phyloP scores from a whole-genome alignment of 768 basidiomycete genomes.

The Gloeophyllum trabeum region DNA sequence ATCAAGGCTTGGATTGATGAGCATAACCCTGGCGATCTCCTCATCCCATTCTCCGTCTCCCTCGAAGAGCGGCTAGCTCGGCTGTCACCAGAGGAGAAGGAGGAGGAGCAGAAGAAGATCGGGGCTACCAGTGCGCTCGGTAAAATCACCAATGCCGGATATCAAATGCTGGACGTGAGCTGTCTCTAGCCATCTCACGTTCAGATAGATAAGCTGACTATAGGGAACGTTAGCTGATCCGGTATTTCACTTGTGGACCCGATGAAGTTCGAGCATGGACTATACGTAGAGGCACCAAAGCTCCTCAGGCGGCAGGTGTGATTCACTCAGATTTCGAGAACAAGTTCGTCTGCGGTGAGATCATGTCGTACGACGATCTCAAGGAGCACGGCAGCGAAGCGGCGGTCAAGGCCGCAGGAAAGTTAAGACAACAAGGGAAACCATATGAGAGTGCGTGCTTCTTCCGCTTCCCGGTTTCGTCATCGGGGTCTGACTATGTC shows the following conservation, averaged over 20 bases:
- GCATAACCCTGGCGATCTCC: slow-evolving; percentile 89
- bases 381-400: slow-evolving; percentile 85
- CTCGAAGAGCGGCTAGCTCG: slow-evolving; percentile 80
- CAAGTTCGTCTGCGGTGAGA: slow-evolving; percentile 96
- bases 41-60: slow-evolving; percentile 96
- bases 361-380: slow-evolving; percentile 87
- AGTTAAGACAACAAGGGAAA: slow-evolving; percentile 92
- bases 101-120: slow-evolving; percentile 64
- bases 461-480: slow-evolving; percentile 5
- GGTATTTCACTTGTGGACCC: slow-evolving; percentile 96
- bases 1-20: slow-evolving; percentile 98
- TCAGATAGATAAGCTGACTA: neutral
- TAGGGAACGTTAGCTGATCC: slow-evolving; percentile 51
- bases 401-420: slow-evolving; percentile 91
- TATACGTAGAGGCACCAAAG: slow-evolving; percentile 86
- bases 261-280: slow-evolving; percentile 98
- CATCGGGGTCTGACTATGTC: neutral
- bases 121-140: slow-evolving; percentile 70
- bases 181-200: slow-evolving; percentile 2
- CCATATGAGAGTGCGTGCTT: slow-evolving; percentile 91
- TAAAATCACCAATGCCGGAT: slow-evolving; percentile 95
- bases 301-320: slow-evolving; percentile 95
- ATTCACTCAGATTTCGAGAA: slow-evolving; percentile 98
- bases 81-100: slow-evolving; percentile 58
- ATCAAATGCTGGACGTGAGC: slow-evolving; percentile 72